Conservation (phyloP, 2,329 filamentous ascomycete genomes). For the Claviceps humidiphila region DNA sequence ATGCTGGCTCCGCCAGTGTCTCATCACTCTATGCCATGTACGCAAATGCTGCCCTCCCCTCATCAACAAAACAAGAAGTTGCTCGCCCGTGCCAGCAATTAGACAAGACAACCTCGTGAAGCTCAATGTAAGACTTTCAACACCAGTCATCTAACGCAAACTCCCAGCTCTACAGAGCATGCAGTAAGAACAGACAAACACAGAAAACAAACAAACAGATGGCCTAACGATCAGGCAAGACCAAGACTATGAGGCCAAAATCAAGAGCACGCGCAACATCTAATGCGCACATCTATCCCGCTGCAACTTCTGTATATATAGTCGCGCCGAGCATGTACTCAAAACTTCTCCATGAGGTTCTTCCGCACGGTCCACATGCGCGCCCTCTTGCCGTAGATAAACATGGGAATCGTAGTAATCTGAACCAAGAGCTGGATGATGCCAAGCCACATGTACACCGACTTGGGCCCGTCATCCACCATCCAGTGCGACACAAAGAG, state of each 20-base stretch:
- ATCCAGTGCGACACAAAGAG: slow-evolving; percentile 84
- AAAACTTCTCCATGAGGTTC: slow-evolving; percentile 72
- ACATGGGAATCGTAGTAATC: slow-evolving; percentile 74
- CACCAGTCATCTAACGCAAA: too few relatives aligned
- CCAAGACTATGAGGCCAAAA: too few relatives aligned
- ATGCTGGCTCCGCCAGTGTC: not conserved
- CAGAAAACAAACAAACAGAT: too few relatives aligned
- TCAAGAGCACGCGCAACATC: too few relatives aligned
- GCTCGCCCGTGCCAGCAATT: too few relatives aligned
- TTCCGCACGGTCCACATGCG: slow-evolving; percentile 88
- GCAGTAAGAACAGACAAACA: too few relatives aligned
- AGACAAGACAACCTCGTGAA: too few relatives aligned
- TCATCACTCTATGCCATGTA: not conserved
- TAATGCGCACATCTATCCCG: too few relatives aligned
- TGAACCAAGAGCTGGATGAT: slow-evolving; percentile 71
- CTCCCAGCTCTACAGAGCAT: too few relatives aligned
- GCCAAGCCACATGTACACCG: slow-evolving; percentile 71
- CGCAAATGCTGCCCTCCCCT: not conserved
- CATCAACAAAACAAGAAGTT: not conserved
- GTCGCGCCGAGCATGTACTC: not conserved
- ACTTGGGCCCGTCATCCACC: slow-evolving; percentile 57
- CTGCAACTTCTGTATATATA: too few relatives aligned
- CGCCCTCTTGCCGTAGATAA: slow-evolving; percentile 79
- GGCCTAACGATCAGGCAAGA: too few relatives aligned
- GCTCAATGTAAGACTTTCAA: too few relatives aligned